phyloP scores from a whole-genome alignment of 805 yeast species.

The Starmera dryadoides region DNA sequence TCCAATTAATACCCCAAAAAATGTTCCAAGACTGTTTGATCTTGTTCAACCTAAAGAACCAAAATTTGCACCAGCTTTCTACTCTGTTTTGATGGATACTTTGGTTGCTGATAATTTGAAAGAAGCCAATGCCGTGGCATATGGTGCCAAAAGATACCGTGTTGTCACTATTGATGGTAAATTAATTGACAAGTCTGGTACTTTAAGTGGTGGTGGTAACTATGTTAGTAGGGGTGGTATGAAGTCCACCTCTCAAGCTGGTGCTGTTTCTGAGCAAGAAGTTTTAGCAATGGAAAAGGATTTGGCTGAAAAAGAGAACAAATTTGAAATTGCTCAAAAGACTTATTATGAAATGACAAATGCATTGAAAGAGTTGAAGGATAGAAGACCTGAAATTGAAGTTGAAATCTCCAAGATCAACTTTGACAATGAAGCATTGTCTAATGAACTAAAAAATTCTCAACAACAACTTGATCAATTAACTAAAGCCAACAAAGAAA shows the following conservation, averaged over 20 bases:
- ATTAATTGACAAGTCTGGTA: conserved; percentile 86
- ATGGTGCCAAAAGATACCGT: conserved; percentile 70
- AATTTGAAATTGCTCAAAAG: conserved; percentile 39
- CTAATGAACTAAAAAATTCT: conserved; percentile 44
- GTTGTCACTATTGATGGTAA: conserved; percentile 94
- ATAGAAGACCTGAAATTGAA: conserved; percentile 66
- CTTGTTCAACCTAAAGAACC: conserved; percentile 61
- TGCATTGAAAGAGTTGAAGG: conserved; percentile 50
- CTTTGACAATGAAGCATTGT: conserved; percentile 58
- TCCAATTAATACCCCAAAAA: conserved; percentile 62
- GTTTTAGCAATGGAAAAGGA: conserved; percentile 47
- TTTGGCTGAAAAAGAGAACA: conserved; percentile 43
- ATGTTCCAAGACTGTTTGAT: conserved; percentile 79
- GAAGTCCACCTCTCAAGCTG: conserved; percentile 37
- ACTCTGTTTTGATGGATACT: conserved; percentile 80
- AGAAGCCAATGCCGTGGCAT: conserved; percentile 85
- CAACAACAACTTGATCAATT: conserved; percentile 34
- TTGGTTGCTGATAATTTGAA: conserved; percentile 72
- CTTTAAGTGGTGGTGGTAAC: conserved; percentile 95
- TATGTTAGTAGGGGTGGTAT: conserved; percentile 67
- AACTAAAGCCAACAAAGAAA: conserved; percentile 13
- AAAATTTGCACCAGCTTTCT: conserved; percentile 80
- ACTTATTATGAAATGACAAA: conserved; percentile 53
- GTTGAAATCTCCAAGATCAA: conserved; percentile 47
- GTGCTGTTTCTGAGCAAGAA: conserved; percentile 48